phyloP scores from a whole-genome alignment of 306 rosid species.

The Vigna angularis region DNA sequence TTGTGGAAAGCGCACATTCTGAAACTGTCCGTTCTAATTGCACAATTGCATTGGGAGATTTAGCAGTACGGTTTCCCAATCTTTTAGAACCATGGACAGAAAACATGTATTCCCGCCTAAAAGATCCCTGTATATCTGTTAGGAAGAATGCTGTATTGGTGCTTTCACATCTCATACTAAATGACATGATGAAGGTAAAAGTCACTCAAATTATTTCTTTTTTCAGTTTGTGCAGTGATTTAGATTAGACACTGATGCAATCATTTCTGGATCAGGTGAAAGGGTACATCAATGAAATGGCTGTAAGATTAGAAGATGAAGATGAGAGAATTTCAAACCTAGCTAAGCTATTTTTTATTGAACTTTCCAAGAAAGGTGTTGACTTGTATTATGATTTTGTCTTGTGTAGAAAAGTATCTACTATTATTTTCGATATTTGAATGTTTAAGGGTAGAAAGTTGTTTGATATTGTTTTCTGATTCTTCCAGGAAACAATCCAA shows the following conservation, averaged over 20 bases:
- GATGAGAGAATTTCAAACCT: slow-evolving; percentile 90
- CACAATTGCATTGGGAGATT: slow-evolving; percentile 91
- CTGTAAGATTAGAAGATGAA: slow-evolving; percentile 85
- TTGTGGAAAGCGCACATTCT: slow-evolving; percentile 78
- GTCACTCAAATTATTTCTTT: slow-evolving; percentile 26
- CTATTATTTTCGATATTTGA: slow-evolving; percentile 32
- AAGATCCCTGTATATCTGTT: slow-evolving; percentile 78
- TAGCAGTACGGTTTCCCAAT: slow-evolving; percentile 97
- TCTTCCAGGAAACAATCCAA: slow-evolving; percentile 84
- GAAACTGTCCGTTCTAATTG: slow-evolving; percentile 95
- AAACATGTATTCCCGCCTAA: slow-evolving; percentile 86
- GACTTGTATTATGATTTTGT: slow-evolving; percentile 14
- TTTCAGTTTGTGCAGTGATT: slow-evolving; percentile 38
- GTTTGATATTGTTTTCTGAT: slow-evolving; percentile 28
- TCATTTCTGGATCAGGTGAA: slow-evolving; percentile 68
- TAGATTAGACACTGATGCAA: slow-evolving; percentile 43
- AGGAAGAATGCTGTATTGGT: slow-evolving; percentile 97
- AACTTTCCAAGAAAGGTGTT: slow-evolving; percentile 92
- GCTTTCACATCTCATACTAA: slow-evolving; percentile 96
- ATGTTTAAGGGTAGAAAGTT: background rate
- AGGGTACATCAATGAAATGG: slow-evolving; percentile 95
- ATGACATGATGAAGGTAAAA: slow-evolving; percentile 99
- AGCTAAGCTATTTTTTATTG: slow-evolving; percentile 85
- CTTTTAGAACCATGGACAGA: slow-evolving; percentile 97
- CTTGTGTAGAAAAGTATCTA: slow-evolving; percentile 12